phyloP scores from a whole-genome alignment of 2,329 filamentous ascomycete genomes.

The Neophaeococcomyces aloes region DNA sequence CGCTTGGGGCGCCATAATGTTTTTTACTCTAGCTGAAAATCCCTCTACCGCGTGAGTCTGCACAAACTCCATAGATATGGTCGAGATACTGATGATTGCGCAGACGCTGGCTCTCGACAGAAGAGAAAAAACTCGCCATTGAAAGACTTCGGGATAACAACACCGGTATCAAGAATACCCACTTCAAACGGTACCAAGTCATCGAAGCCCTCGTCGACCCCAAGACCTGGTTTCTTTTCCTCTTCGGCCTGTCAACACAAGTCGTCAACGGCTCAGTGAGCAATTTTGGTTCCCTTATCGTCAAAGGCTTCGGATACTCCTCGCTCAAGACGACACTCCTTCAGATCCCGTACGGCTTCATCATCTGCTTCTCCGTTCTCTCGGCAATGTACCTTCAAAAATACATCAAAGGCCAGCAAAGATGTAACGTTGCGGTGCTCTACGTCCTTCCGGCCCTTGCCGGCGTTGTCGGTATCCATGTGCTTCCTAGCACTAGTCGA shows the following conservation, averaged over 20 bases:
- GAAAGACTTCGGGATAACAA: conserved; percentile 53
- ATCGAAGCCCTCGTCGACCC: conserved; percentile 47
- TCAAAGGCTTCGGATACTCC: conserved; percentile 57
- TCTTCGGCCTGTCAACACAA: conserved; percentile 59
- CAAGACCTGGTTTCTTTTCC: conserved; percentile 52
- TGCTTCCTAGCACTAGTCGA: no score
- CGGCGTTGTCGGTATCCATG: conserved; percentile 31
- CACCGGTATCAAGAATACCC: conserved; percentile 51
- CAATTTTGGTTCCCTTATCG: conserved; percentile 58
- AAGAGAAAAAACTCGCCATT: no score
- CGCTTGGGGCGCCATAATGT: conserved; percentile 44
- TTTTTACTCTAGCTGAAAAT: conserved; percentile 56
- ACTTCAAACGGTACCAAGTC: conserved; percentile 50
- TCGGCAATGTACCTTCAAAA: conserved; percentile 32
- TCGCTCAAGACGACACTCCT: conserved; percentile 56
- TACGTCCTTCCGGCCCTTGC: no score
- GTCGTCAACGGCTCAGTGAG: conserved; percentile 54
- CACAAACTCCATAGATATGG: conserved; percentile 50
- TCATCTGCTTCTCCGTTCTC: conserved; percentile 31
- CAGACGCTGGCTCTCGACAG: no score
- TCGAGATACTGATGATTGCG: no score
- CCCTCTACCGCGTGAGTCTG: conserved; percentile 54
- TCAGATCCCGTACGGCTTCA: conserved; percentile 33
- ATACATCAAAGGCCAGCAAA: conserved; percentile 24
- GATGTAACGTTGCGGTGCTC: no score